Conservation (phyloP, 306 rosid species). For the Canavalia gladiata region DNA sequence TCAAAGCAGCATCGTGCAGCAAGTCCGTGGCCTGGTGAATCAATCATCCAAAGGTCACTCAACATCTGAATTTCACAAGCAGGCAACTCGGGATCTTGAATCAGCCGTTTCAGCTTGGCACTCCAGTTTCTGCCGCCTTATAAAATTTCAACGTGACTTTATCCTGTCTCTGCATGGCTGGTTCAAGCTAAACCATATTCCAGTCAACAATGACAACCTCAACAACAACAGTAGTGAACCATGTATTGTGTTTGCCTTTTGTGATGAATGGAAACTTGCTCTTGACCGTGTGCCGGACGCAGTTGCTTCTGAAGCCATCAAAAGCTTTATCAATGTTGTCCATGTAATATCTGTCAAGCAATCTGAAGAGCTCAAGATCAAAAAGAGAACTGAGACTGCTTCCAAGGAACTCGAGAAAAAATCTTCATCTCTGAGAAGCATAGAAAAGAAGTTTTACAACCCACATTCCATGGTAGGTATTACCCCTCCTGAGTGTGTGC, state of each 20-base stretch:
- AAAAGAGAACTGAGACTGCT: slow-evolving; percentile 73
- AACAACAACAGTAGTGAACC: slow-evolving; percentile 55
- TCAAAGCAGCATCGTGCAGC: slow-evolving; percentile 92
- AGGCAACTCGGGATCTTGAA: slow-evolving; percentile 95
- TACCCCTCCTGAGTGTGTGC: slow-evolving; percentile 67
- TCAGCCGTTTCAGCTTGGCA: slow-evolving; percentile 93
- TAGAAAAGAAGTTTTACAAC: slow-evolving; percentile 86
- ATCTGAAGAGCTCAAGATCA: slow-evolving; percentile 82
- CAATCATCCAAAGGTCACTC: slow-evolving; percentile 70
- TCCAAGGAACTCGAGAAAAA: slow-evolving; percentile 88
- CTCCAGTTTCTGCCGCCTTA: slow-evolving; percentile 82
- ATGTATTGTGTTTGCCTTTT: slow-evolving; percentile 65
- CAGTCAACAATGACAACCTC: slow-evolving; percentile 65
- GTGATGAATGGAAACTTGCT: slow-evolving; percentile 96
- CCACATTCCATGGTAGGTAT: slow-evolving; percentile 93
- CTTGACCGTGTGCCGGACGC: slow-evolving; percentile 98
- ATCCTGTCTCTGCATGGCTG: slow-evolving; percentile 81
- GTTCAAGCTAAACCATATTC: slow-evolving; percentile 85
- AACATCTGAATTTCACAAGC: slow-evolving; percentile 86
- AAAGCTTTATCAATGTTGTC: slow-evolving; percentile 92
- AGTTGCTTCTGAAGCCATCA: slow-evolving; percentile 92
- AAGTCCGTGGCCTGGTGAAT: slow-evolving; percentile 92
- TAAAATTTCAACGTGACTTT: slow-evolving; percentile 85
- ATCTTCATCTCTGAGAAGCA: slow-evolving; percentile 69
- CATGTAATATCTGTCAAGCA: slow-evolving; percentile 84